Evolutionary conservation across 352 stramenopile genomes (phyloP), one percentile per base, ranked within the genome.

Genomic region (Phytophthora rubi): DNA sequence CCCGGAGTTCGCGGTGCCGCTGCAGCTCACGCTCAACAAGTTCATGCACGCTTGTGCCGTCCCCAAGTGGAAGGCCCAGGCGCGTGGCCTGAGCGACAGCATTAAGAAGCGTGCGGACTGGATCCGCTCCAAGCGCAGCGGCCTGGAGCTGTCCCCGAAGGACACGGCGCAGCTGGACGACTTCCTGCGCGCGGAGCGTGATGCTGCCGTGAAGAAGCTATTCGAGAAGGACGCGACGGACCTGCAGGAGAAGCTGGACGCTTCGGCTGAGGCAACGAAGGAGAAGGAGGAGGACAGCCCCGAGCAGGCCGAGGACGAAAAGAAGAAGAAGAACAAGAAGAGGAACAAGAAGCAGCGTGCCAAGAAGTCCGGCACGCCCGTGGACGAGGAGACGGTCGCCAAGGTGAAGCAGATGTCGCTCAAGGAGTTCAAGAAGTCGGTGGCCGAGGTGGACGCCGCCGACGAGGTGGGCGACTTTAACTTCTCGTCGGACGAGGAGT

Each of bases 1-100:
- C 80, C 97, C 97, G 0, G 97, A 99, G 77, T 93, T 98, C 61
- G 90, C 89, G 0, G 88, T 98, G 63, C 86, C 92, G 32, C 83
- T 98, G 55, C 70, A 89, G 47, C 83, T 98, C 37, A 81, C 86
- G 51, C 83, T 99, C 64, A 87, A 86, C 64, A 96, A 97, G 49
- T 99, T 98, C 75, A 87, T 92, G 37, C 90, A 91, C 57, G 81
- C 85, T 21, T 97, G 80, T 47, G 72, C 80, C 18, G 76, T 97
- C 26, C 75, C 89, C 12, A 89, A 91, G 45, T 97, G 89, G 90
- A 92, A 90, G 21, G 80, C 81, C n/a, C 75, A 93, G 26, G 82
- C 79, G 4, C 80, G 80, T 53, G 86, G 83, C 12, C 66, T 95
- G 5, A 75, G 71, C 28, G 84, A 93, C 42, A 90, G 81, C 47